Base-by-base conservation (phyloP, 1,284 basidiomycete genomes). In the Puccinia polysora region DNA sequence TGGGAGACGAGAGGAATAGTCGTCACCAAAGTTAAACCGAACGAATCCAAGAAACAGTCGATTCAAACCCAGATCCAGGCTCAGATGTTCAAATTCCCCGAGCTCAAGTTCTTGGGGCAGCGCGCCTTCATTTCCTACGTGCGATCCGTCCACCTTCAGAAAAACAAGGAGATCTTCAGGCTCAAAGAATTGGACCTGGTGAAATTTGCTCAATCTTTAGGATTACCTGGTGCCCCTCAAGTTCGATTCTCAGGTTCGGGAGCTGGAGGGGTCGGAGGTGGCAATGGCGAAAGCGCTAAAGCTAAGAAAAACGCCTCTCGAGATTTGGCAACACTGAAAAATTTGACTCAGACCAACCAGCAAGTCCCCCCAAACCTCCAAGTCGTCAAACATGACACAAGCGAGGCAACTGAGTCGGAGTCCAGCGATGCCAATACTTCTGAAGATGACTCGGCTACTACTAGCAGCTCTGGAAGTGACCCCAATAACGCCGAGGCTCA, bases 31-130 rank as follows among this genome's bases (percentile, higher is more conserved):
- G 95, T 97, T 82, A 97, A 96, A 81, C 89, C 94, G 75, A 88
- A 88, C 78, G 84, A 86, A 74, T 94, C 89, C 81, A 96, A 91
- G 83, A 89, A 90, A 69, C 87, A 90, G 78, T 87, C 85, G 76
- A 88, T 97, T 74, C 84, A 88, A 78, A 90, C 90, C 77, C 89
- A 94, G 80, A 84, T 98, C 70, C 96, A 98, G 81, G 90, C 87
- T 65, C 86, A 97, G 65, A 89, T 90, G 1, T 98, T 98, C 83
- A 88, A 93, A 81, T 93, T 96, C 74, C 90, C 93, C 0, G 92
- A 98, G 80, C 89, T 98, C 81, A 99, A 98, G 81, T 96, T 97
- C 79, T 86, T 98, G 6, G 96, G 89, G 6, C 95, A 98, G 80
- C 83, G 90, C 72, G 91, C 95, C 0, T 97, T 98, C 79, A 89